These are phyloP conservation scores for Alternaria metachromatica DNA, from an alignment of 2,329 filamentous ascomycete species.

Conservation along the genomic window DNA sequence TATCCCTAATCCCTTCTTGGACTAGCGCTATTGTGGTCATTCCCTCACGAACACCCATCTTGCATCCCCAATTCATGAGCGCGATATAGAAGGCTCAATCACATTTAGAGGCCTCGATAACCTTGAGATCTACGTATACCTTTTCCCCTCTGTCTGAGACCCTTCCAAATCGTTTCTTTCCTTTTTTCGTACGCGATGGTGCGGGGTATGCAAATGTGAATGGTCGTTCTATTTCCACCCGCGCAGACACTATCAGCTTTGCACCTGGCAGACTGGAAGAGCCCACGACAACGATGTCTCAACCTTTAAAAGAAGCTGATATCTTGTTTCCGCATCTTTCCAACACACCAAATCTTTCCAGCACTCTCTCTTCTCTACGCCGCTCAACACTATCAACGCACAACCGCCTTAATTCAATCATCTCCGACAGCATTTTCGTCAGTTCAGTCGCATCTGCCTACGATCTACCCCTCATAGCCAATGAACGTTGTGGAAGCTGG, in stretches of 20 bases:
- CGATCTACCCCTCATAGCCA: conserved; percentile 78
- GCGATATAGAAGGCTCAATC: neutral
- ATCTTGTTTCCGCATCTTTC: conserved; percentile 63
- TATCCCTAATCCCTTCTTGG: neutral
- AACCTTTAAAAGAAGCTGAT: conserved; percentile 40
- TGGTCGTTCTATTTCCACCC: neutral
- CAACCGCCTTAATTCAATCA: conserved; percentile 83
- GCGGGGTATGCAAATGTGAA: conserved; percentile 10
- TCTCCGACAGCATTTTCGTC: conserved; percentile 78
- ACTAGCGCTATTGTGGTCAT: neutral
- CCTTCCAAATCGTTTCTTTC: neutral
- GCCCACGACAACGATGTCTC: conserved; percentile 24
- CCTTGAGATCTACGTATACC: neutral
- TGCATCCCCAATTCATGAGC: neutral
- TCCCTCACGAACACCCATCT: neutral
- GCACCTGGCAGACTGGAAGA: neutral
- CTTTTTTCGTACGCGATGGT: neutral
- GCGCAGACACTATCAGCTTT: neutral
- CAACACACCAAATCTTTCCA: conserved; percentile 70
- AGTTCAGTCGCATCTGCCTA: conserved; percentile 63
- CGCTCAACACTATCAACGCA: conserved; percentile 77
- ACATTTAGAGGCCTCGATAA: neutral
- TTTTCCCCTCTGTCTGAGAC: no score
- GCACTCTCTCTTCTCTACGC: conserved; percentile 73
- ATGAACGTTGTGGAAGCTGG: conserved; percentile 96